Base-by-base conservation (phyloP, 768 basidiomycete species). In the Podaxis carcinomalis region DNA sequence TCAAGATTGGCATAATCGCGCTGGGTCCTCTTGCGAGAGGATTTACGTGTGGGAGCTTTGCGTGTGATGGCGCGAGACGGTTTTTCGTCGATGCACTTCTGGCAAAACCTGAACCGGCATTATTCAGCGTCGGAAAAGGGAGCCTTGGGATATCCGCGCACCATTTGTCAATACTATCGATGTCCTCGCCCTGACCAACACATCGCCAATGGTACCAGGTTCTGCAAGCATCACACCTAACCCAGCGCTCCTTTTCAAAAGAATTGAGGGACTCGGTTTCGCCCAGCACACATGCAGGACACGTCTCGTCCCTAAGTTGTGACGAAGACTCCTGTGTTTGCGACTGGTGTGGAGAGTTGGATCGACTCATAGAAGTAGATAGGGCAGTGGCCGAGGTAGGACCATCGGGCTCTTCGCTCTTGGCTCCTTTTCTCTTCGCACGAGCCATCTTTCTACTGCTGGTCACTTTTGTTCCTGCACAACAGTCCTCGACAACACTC, bases 181-280 rank as follows among this genome's bases (percentile, higher is more conserved):
- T 78, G 63, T 87, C 86, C 40, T 79, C 80, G 13, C 83, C 83
- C 47, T 85, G 81, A 25, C 89, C 88, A 13, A 83, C 88, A 72
- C 91, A 93, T 61, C 82, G 77, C 89, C 90, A 93, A 68, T 93
- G 90, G 70, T 85, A 93, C 91, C 90, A 93, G 32, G 77, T 81
- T 73, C 87, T 88, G 77, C 90, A 92, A 21, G 81, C 80, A 67
- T 93, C 92, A 70, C 93, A 95, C 64, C 85, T 76, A 59, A 94
- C 85, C 93, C 92, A 95, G 67, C 77, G 84, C 64, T 91, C 89
- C 70, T 88, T 87, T 63, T 84, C 81, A 55, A 74, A 77, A 13
- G 60, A 57, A 47, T 56, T 64, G 32, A 60, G 63, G 23, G 27
- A 37, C 51, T 39, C 28, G 61, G 47, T 36, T 61, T 59, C 47